A percentile compares a stretch with the other conserved stretches of the same genome.
phyloP scores from a whole-genome alignment of 2,329 filamentous ascomycete genomes.

The Pezicula rhizophila region DNA sequence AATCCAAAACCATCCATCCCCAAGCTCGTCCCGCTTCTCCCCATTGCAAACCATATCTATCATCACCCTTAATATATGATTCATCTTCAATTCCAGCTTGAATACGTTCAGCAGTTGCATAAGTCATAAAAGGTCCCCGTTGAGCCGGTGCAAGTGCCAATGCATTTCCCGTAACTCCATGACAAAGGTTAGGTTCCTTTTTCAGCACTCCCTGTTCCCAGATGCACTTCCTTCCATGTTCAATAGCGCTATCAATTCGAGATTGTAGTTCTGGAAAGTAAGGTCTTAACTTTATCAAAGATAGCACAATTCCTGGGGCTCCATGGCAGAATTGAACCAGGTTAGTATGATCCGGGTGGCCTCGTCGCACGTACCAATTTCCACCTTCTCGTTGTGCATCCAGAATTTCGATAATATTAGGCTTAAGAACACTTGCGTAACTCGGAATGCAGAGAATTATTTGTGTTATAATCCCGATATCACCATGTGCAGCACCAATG shows the following conservation, averaged over 20 bases:
- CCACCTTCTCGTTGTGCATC: constrained; percentile 54
- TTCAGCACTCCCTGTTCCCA: constrained; percentile 51
- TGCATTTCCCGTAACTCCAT: constrained; percentile 60
- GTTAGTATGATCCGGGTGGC: constrained; percentile 31
- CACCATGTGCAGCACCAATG: constrained; percentile 61
- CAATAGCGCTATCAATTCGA: constrained; percentile 47
- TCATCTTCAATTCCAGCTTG: constrained; percentile 45
- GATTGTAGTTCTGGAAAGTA: constrained; percentile 49
- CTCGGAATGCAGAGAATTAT: constrained; percentile 52
- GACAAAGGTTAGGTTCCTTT: constrained; percentile 61
- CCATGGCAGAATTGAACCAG: constrained; percentile 65
- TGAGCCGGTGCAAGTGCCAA: constrained; percentile 33
- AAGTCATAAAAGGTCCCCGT: constrained; percentile 50
- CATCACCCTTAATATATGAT: constrained; percentile 43
- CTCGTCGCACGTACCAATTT: constrained; percentile 50
- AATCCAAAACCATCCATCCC: constrained; percentile 33
- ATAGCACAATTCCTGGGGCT: constrained; percentile 55
- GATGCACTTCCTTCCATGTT: constrained; percentile 44
- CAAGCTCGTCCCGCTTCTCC: constrained; percentile 42
- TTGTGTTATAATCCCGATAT: constrained; percentile 66
- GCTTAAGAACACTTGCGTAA: constrained; percentile 43
- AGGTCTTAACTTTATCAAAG: constrained; percentile 47
- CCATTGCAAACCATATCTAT: constrained; percentile 43
- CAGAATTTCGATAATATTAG: constrained; percentile 47
- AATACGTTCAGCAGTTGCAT: constrained; percentile 50